These are phyloP conservation scores for Aspergillus panamensis DNA, from an alignment of 495 filamentous ascomycete species.

Conservation along the genomic window DNA sequence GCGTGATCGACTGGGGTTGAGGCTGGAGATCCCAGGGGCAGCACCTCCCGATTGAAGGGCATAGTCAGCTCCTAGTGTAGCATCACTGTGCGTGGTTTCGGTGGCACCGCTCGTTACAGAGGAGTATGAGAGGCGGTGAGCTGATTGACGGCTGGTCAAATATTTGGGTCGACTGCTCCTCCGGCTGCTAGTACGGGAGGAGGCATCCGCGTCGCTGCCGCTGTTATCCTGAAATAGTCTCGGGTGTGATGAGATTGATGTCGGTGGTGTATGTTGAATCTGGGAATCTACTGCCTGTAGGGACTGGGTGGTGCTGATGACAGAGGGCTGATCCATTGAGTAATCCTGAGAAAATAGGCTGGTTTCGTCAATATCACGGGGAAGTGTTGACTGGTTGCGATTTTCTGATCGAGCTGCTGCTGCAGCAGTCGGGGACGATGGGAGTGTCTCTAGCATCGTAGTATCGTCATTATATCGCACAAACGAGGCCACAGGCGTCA, in stretches of 20 bases:
- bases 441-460: conserved; percentile 56
- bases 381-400: conserved; percentile 25
- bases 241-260: conserved; percentile 37
- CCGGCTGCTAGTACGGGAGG: conserved; percentile 31
- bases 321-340: conserved; percentile 23
- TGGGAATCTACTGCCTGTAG: conserved; percentile 35
- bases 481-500: conserved; percentile 22
- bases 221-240: conserved; percentile 34
- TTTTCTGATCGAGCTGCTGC: conserved; percentile 54
- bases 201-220: conserved; percentile 26
- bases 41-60: conserved; percentile 82
- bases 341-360: conserved; percentile 30
- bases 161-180: conserved; percentile 62
- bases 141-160: conserved; percentile 67
- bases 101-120: conserved; percentile 62
- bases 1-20: conserved; percentile 36
- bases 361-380: conserved; percentile 20
- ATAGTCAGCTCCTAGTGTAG: conserved; percentile 75
- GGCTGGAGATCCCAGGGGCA: conserved; percentile 55
- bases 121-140: conserved; percentile 74
- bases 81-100: conserved; percentile 62
- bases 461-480: conserved; percentile 44
- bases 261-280: conserved; percentile 25
- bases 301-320: conserved; percentile 27
- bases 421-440: conserved; percentile 65